Base-by-base conservation (phyloP, 441 rosid genomes). In the Bruguiera hainesii region DNA sequence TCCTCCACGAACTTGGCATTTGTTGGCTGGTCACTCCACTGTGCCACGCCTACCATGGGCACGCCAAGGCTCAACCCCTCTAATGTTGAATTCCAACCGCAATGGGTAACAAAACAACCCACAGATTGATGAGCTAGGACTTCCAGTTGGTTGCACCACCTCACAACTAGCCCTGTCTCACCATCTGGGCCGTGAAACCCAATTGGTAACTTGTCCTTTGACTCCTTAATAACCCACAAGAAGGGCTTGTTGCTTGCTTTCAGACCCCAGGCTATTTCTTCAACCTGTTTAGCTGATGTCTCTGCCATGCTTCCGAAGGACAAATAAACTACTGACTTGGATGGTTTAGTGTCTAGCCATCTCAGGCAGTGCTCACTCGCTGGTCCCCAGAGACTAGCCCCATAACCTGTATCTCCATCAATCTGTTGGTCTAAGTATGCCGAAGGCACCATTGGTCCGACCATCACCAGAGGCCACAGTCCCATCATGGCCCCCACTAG, bases 101-200 rank as follows among this genome's bases (percentile, higher is more conserved):
- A 80, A 18, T 84, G 91, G 31, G 85, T 84, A 49, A 86, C 49
- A 58, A 87, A 87, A 58, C 92, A 87, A 19, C 96, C 87, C 4
- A 84, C 73, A 0, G 91, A 75, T 53, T n/a, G 81, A 65, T 83
- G 91, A 31, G 86, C 82, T 29, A 89, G 74, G 61, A 87, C 89
- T 78, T 84, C 81, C 20, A 87, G 80, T 63, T 89, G 90, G 75
- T 86, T 81, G 82, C 89, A 85, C 91, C 93, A 87, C 52, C 76
- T 73, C 53, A 84, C 81, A 13, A 87, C 30, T 25, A 83, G 66
- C n/a, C 87, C 84, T 57, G 60, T 68, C 52, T 81, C 79, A 37
- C 76, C 80, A 7, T 70, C 59, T 18, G 89, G 74, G 58, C 64
- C 80, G 37, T 69, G 69, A 68, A 77, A 85, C 39, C 76, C 79